phyloP scores from a whole-genome alignment of 768 basidiomycete species.

The Calvatia gigantea region DNA sequence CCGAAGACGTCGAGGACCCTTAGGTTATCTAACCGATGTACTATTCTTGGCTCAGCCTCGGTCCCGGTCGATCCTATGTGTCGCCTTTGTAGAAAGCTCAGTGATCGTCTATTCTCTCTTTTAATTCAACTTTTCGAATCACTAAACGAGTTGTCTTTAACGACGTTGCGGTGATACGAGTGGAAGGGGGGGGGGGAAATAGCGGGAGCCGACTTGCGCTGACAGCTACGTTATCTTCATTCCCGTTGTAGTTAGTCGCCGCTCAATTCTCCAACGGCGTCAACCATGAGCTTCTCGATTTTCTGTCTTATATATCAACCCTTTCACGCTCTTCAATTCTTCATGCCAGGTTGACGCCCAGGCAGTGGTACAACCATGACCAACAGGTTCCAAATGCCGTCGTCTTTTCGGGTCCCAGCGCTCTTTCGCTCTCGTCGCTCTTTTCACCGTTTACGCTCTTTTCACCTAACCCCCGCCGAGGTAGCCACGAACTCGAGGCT shows the following conservation, averaged over 20 bases:
- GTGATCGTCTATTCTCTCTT: too few relatives aligned
- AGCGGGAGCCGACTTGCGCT: neutral
- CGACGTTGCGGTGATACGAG: too few relatives aligned
- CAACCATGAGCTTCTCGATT: slow-evolving; percentile 1
- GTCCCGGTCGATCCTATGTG: too few relatives aligned
- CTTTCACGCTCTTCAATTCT: neutral
- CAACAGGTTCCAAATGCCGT: slow-evolving; percentile 16
- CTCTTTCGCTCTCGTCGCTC: slow-evolving; percentile 30
- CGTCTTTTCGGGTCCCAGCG: slow-evolving; percentile 26
- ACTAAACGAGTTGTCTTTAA: too few relatives aligned
- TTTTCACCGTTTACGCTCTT: slow-evolving; percentile 38
- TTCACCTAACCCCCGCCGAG: slow-evolving; percentile 34
- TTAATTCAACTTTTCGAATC: too few relatives aligned
- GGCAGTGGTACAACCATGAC: slow-evolving; percentile 7
- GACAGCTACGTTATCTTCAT: neutral
- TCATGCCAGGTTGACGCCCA: slow-evolving; percentile 5
- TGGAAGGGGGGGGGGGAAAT: too few relatives aligned
- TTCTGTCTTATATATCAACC: neutral
- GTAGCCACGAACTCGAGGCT: slow-evolving; percentile 6
- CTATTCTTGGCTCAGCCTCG: too few relatives aligned
- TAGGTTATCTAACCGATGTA: too few relatives aligned
- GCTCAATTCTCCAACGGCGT: too few relatives aligned
- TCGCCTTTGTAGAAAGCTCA: too few relatives aligned
- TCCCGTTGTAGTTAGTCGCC: too few relatives aligned
- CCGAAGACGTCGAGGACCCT: too few relatives aligned